Evolutionary conservation across 2,329 filamentous ascomycete species (phyloP).

Genomic region (Claviceps monticola): DNA sequence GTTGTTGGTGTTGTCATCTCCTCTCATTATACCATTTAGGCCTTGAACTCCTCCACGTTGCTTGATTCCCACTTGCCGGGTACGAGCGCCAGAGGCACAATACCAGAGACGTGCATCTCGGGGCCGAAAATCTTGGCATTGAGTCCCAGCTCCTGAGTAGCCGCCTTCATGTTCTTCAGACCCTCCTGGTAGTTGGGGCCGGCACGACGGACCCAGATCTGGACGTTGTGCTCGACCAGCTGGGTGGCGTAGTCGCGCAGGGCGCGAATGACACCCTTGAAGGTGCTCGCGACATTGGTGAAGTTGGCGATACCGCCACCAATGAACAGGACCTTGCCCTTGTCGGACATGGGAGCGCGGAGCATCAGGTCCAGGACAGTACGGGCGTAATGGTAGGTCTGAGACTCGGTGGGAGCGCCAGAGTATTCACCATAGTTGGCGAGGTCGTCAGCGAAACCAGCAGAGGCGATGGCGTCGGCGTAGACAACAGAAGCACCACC

Average conservation of each 20-base stretch:
- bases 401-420: slow-evolving; percentile 93
- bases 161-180: slow-evolving; percentile 98
- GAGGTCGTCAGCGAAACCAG: slow-evolving; percentile 87
- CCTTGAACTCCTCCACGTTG: slow-evolving; percentile 47
- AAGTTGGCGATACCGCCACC: slow-evolving; percentile 99
- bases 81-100: slow-evolving; percentile 79
- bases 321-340: slow-evolving; percentile 98
- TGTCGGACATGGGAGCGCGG: slow-evolving; percentile 65
- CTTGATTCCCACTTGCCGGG: slow-evolving; percentile 50
- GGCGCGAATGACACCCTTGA: slow-evolving; percentile 98
- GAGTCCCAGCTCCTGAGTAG: slow-evolving; percentile 84
- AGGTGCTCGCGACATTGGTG: slow-evolving; percentile 97
- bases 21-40: slow-evolving; percentile 21
- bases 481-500: slow-evolving; percentile 99
- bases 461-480: slow-evolving; percentile 93
- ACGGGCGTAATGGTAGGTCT: slow-evolving; percentile 97
- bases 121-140: slow-evolving; percentile 50
- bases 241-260: slow-evolving; percentile 77
- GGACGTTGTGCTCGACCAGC: slow-evolving; percentile 89
- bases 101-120: slow-evolving; percentile 95
- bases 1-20: background rate
- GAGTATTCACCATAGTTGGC: slow-evolving; percentile 99
- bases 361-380: slow-evolving; percentile 97
- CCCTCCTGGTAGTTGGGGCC: slow-evolving; percentile 98
- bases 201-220: slow-evolving; percentile 86